Evolutionary conservation across 495 filamentous ascomycete species (phyloP), one percentile per base, ranked within the genome.

Genomic region (Podospora pseudoanserina): DNA sequence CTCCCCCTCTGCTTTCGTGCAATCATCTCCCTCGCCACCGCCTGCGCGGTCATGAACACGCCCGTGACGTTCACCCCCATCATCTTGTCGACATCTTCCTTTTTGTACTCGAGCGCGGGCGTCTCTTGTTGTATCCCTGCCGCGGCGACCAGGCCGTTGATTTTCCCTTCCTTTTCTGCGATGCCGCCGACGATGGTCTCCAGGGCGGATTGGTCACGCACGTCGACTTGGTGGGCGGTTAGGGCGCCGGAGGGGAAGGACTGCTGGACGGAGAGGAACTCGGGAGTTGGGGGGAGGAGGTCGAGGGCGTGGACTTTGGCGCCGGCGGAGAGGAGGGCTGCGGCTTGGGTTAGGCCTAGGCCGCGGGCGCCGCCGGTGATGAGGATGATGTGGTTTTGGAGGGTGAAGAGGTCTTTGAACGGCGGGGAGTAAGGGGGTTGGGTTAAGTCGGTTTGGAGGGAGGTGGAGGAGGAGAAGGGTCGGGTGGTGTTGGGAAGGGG

Each of bases 121-220:
- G 88, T 88, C 71, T 92, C 88, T 74, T 93, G 89, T 76, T 93
- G 90, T 72, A 92, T 89, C 6, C 89, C 90, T 3, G 91, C 92
- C 13, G 91, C 91, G n/a, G 91, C 91, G 68, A 96, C 86, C 32
- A 95, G 77, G 1, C 92, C 92, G 73, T 95, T 91, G 16, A 95
- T 79, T 23, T 91, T 86, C 5, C 90, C 89, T 71, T 94, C 88
- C 44, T 83, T 82, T 39, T 87, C 82, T 26, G 86, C 90, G 61
- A 97, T 96, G 15, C 82, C 82, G 68, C 84, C 82, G 58, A 96
- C 81, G 32, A 91, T 85, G 49, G 80, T 79, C 75, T 92, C 89
- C 32, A 97, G 82, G 6, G 84, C 78, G 23, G 84, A 80, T 26
- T 89, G 89, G 74, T 94, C 87, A n/a, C 91, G 89, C 27, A 97